A percentile compares a stretch with the other conserved stretches of the same genome.
Conservation (phyloP, 805 yeast genomes). For the Ogataea methylovora region DNA sequence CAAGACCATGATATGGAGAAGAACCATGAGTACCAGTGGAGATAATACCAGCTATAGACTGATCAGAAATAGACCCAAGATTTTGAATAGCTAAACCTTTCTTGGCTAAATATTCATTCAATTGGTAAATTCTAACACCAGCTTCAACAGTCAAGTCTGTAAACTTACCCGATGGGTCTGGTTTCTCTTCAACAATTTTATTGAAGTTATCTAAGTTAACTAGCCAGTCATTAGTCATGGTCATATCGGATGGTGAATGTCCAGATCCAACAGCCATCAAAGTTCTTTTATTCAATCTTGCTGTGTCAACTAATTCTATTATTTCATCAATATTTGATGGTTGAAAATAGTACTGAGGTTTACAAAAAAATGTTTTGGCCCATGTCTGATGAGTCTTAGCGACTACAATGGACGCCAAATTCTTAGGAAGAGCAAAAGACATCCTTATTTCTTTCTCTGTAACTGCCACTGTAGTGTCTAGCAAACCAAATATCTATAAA, state of each 20-base stretch:
- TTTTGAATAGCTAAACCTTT: conserved; percentile 79
- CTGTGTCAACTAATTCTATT: conserved; percentile 55
- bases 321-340: conserved; percentile 70
- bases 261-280: conserved; percentile 87
- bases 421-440: conserved; percentile 14
- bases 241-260: conserved; percentile 88
- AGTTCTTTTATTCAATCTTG: conserved; percentile 52
- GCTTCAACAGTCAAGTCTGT: conserved; percentile 95
- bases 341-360: conserved; percentile 73
- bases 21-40: conserved; percentile 98
- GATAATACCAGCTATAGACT: conserved; percentile 90
- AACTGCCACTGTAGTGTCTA: background rate
- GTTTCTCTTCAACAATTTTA: conserved; percentile 34
- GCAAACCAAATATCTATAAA: background rate
- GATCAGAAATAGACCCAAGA: conserved; percentile 89
- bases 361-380: conserved; percentile 84
- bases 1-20: conserved; percentile 84
- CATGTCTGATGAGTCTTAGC: conserved; percentile 59
- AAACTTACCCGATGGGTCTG: conserved; percentile 45
- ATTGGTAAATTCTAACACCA: conserved; percentile 71
- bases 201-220: conserved; percentile 75
- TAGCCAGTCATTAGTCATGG: conserved; percentile 84
- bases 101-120: conserved; percentile 57
- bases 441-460: too few relatives aligned
- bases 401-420: conserved; percentile 24